Evolutionary conservation across 75 land plant species (phyloP).

Genomic region (Ceratopteris richardii): DNA sequence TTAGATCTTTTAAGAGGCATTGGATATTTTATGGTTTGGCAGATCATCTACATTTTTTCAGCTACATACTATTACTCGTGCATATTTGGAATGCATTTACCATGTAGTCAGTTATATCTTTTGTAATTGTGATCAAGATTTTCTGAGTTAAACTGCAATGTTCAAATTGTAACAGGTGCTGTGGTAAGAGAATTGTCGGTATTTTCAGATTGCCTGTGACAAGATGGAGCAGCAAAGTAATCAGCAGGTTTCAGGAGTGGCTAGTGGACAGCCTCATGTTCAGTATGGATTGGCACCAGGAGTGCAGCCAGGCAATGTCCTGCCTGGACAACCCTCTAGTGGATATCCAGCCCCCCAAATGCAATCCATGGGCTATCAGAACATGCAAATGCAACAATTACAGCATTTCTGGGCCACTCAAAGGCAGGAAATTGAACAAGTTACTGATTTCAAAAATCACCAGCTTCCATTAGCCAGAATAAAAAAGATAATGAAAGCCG

Average conservation of each 20-base stretch:
- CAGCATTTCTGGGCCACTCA: constrained; percentile 49
- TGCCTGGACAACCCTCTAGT: neutral
- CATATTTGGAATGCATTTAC: too few species aligned
- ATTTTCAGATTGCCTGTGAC: too few species aligned
- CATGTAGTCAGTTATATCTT: too few species aligned
- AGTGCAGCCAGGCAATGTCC: neutral
- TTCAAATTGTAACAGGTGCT: too few species aligned
- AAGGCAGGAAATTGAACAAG: constrained; percentile 55
- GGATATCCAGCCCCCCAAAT: constrained; percentile 2
- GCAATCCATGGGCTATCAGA: constrained; percentile 3
- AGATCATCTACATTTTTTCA: too few species aligned
- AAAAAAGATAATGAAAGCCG: constrained; percentile 82
- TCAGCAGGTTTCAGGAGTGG: neutral
- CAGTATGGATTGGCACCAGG: constrained; percentile 1
- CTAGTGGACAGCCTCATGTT: constrained; percentile 5
- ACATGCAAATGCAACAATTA: constrained; percentile 41
- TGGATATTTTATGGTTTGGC: too few species aligned
- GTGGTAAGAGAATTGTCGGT: too few species aligned
- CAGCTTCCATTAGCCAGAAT: constrained; percentile 69
- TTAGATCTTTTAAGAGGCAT: too few species aligned
- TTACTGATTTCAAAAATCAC: constrained; percentile 67
- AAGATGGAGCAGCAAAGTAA: constrained; percentile 10
- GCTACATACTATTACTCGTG: too few species aligned
- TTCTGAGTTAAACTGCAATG: too few species aligned
- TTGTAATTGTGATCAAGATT: too few species aligned